Percentiles rank a stretch among this genome's conserved stretches.
phyloP scores from a whole-genome alignment of 495 filamentous ascomycete genomes.

The Daldinia decipiens region DNA sequence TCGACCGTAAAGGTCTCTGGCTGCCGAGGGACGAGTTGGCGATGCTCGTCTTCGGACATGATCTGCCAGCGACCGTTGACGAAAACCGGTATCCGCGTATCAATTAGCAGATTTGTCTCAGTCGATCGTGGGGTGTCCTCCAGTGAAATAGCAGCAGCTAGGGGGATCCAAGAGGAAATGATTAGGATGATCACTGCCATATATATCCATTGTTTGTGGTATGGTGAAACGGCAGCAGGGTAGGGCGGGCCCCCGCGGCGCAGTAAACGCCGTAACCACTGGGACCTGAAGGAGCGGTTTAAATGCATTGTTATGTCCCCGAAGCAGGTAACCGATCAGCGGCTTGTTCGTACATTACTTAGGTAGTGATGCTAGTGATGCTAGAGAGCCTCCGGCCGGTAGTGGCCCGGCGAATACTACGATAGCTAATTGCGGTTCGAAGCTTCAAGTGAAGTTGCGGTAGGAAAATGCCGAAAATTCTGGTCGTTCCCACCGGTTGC shows the following conservation, averaged over 20 bases:
- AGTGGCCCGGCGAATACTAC: constrained; percentile 25
- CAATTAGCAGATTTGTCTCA: constrained; percentile 51
- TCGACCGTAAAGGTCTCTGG: constrained; percentile 50
- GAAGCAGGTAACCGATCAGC: constrained; percentile 43
- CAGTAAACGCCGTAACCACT: constrained; percentile 36
- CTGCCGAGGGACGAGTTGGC: constrained; percentile 34
- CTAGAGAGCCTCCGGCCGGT: constrained; percentile 35
- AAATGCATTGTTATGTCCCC: constrained; percentile 30
- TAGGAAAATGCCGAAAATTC: constrained; percentile 22
- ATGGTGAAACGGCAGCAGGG: constrained; percentile 39
- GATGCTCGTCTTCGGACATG: constrained; percentile 50
- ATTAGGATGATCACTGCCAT: constrained; percentile 50
- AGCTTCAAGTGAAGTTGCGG: constrained; percentile 5
- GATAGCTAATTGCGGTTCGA: constrained; percentile 11
- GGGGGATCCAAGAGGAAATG: constrained; percentile 49
- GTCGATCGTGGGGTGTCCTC: constrained; percentile 45
- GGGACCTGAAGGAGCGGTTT: constrained; percentile 26
- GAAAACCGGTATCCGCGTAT: constrained; percentile 49
- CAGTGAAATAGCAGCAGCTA: constrained; percentile 46
- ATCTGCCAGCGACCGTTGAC: constrained; percentile 53
- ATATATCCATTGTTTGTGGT: constrained; percentile 43
- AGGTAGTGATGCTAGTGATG: constrained; percentile 27
- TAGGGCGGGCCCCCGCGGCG: constrained; percentile 40
- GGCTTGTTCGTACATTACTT: constrained; percentile 34
- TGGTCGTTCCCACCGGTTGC: constrained; percentile 10